Conservation (phyloP, 2,329 filamentous ascomycete species). For the Tolypocladium ovalisporum region DNA sequence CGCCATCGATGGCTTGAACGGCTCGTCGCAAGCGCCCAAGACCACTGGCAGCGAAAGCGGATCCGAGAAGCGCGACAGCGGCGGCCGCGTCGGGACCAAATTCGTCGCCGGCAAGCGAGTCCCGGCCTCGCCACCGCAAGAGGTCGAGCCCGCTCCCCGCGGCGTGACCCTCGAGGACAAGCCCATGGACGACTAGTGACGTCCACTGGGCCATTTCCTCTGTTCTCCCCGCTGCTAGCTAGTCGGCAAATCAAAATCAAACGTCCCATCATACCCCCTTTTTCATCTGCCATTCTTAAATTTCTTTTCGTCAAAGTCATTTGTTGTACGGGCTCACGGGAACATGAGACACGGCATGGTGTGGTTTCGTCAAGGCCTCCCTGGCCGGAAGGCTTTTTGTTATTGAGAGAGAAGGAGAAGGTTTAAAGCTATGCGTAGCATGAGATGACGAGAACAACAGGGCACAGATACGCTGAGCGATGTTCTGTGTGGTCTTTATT, state of each 20-base stretch:
- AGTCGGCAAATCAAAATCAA: not conserved
- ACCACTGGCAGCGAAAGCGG: constrained; percentile 10
- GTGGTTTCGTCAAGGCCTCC: not conserved
- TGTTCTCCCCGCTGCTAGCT: not conserved
- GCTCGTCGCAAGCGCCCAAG: constrained; percentile 16
- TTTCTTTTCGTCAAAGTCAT: constrained; percentile 1
- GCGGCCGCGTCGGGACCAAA: constrained; percentile 30
- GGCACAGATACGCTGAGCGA: not conserved
- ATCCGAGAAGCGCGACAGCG: constrained; percentile 53
- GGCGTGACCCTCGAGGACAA: constrained; percentile 41
- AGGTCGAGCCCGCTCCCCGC: constrained; percentile 17
- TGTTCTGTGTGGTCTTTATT: not conserved
- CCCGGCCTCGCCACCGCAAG: constrained; percentile 17
- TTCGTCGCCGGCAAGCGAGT: constrained; percentile 41
- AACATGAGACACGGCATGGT: constrained; percentile 3
- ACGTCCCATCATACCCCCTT: not conserved
- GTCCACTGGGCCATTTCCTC: not conserved
- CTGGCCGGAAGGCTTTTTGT: not conserved
- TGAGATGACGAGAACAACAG: not conserved
- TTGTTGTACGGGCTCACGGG: constrained; percentile 6
- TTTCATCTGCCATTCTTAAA: not conserved
- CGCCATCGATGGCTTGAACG: constrained; percentile 31
- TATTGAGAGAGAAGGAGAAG: too few species aligned
- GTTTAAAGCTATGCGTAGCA: not conserved
- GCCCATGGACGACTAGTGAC: constrained; percentile 37